A percentile compares a stretch with the other conserved stretches of the same genome.
These are phyloP conservation scores for Nephelium lappaceum DNA, from an alignment of 345 rosid genomes.

Conservation along the genomic window DNA sequence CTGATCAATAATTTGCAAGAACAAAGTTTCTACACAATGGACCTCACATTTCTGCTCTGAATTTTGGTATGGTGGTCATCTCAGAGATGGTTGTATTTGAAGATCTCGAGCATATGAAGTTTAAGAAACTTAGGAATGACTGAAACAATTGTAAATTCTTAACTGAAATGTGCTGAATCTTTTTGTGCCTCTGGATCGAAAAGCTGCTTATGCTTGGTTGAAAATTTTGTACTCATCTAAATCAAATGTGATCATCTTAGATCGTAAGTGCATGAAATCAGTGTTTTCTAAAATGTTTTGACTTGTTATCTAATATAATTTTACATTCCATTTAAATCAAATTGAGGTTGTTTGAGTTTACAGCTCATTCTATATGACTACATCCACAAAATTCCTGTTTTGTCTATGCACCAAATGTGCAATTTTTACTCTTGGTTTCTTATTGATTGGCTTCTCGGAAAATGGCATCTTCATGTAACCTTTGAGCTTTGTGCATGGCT, in stretches of 20 bases:
- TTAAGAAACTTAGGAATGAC: not conserved
- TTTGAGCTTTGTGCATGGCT: constrained; percentile 26
- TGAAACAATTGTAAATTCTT: not conserved
- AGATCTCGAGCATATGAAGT: not conserved
- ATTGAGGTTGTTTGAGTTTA: not conserved
- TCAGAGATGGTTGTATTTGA: not conserved
- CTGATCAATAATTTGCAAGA: constrained; percentile 13
- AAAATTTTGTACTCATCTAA: not conserved
- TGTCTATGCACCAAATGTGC: not conserved
- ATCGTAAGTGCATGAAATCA: not conserved
- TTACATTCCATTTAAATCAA: not conserved
- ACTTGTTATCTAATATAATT: not conserved
- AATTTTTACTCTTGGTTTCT: not conserved
- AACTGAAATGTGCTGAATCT: constrained; percentile 7
- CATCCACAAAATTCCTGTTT: not conserved
- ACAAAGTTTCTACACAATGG: not conserved
- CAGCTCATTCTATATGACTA: not conserved
- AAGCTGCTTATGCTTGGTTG: not conserved
- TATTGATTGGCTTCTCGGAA: not conserved
- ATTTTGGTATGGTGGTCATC: not conserved
- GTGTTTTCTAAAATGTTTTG: not conserved
- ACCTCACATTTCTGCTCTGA: not conserved
- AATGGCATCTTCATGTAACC: not conserved
- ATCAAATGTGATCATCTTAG: not conserved
- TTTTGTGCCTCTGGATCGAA: not conserved